Evolutionary conservation across 2,329 filamentous ascomycete species (phyloP).

Genomic region (Exophiala bonariae): DNA sequence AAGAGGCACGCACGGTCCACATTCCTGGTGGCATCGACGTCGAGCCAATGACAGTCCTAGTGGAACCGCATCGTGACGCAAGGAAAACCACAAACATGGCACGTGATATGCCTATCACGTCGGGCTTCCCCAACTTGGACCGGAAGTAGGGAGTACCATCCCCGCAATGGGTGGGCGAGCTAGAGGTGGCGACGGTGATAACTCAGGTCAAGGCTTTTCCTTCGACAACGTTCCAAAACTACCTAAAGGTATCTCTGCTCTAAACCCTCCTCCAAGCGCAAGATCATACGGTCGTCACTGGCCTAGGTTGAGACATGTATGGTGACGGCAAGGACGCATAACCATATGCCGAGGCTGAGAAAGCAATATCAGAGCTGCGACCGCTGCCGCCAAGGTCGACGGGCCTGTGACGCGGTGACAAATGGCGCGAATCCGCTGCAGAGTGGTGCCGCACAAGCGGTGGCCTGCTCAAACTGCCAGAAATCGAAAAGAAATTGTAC

Average conservation of each 20-base stretch:
- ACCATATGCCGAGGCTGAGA: constrained; percentile 6
- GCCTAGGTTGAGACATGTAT: constrained; percentile 6
- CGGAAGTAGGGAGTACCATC: constrained; percentile 1
- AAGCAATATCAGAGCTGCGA: constrained; percentile 14
- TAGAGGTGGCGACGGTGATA: constrained; percentile 5
- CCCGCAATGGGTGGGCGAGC: constrained; percentile 4
- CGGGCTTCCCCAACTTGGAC: constrained; percentile 1
- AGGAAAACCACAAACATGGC: constrained; percentile 4
- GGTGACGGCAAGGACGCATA: constrained; percentile 5
- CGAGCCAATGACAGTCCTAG: constrained; percentile 5
- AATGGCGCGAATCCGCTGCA: constrained; percentile 10
- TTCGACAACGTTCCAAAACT: constrained; percentile 5
- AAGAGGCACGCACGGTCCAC: background rate
- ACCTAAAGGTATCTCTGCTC: constrained; percentile 4
- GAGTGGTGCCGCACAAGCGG: constrained; percentile 2
- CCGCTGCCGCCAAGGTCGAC: constrained; percentile 9
- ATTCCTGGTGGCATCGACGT: constrained; percentile 2
- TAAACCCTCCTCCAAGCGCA: constrained; percentile 5
- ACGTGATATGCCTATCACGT: constrained; percentile 6
- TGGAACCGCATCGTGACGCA: constrained; percentile 4
- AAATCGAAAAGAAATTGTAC: constrained; percentile 42
- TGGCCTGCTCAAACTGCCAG: constrained; percentile 11
- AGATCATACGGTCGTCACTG: background rate
- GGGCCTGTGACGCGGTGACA: constrained; percentile 11
- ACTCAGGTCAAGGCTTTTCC: constrained; percentile 1